Conservation (phyloP, 2,329 filamentous ascomycete genomes). For the Cryphonectria nitschkei region DNA sequence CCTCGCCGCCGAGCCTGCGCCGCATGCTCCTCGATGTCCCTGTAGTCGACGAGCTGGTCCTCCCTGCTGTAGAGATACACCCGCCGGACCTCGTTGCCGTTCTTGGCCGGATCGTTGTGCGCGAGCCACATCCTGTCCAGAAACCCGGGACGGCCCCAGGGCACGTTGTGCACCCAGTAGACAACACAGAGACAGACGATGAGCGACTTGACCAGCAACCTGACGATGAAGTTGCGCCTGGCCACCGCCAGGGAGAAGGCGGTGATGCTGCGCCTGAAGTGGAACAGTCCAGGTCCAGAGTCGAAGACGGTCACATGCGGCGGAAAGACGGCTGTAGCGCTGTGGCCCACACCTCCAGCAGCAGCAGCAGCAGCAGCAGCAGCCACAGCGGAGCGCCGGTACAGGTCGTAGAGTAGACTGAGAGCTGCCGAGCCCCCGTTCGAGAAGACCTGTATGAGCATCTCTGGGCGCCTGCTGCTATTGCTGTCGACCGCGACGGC, state of each 20-base stretch:
- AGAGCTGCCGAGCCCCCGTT: conserved; percentile 55
- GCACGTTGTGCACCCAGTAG: conserved; percentile 36
- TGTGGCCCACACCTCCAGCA: not conserved
- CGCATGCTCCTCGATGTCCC: conserved; percentile 54
- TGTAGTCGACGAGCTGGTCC: conserved; percentile 51
- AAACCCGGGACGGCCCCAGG: conserved; percentile 37
- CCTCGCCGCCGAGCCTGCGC: conserved; percentile 44
- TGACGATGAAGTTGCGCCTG: conserved; percentile 33
- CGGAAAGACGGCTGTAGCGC: conserved; percentile 39
- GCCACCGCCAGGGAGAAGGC: conserved; percentile 45
- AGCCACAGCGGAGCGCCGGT: conserved; percentile 3
- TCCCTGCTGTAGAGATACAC: conserved; percentile 56
- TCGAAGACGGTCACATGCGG: conserved; percentile 51
- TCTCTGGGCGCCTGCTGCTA: conserved; percentile 34
- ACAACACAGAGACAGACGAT: conserved; percentile 40
- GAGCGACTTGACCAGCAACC: conserved; percentile 38
- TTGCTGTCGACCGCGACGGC: not conserved
- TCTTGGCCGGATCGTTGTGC: conserved; percentile 41
- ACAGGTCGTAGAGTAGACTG: conserved; percentile 42
- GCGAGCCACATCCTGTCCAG: conserved; percentile 42
- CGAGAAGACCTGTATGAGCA: conserved; percentile 56
- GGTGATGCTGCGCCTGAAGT: conserved; percentile 44
- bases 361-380: too few relatives aligned
- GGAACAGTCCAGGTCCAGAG: conserved; percentile 52
- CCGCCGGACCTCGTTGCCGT: conserved; percentile 46